Evolutionary conservation across 305 asterid genomes (phyloP).

Genomic region (Withania somnifera): DNA sequence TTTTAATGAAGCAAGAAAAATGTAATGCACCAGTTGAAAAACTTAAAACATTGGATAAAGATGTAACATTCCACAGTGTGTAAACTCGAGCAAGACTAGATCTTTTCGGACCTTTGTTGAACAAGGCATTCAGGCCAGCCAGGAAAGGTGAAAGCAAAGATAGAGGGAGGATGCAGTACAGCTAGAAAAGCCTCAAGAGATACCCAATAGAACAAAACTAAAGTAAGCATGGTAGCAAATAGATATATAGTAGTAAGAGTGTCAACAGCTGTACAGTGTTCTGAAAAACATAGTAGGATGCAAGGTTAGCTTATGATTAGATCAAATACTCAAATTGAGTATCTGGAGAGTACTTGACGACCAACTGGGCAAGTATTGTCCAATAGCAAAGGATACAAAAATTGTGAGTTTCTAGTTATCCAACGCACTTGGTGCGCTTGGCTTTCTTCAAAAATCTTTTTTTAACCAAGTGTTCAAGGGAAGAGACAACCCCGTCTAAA

Average conservation of each 20-base stretch:
- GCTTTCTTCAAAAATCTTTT: no score
- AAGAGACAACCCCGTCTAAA: conserved; percentile 56
- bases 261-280: conserved; percentile 76
- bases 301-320: background rate
- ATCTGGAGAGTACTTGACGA: conserved; percentile 54
- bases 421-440: no score
- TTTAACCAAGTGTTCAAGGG: no score
- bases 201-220: conserved; percentile 81
- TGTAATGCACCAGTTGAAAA: background rate
- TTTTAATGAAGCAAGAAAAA: no score
- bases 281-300: conserved; percentile 45
- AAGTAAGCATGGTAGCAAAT: conserved; percentile 69
- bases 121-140: conserved; percentile 92
- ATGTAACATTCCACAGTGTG: conserved; percentile 87
- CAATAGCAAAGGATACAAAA: conserved; percentile 63
- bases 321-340: background rate
- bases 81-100: conserved; percentile 87
- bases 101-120: conserved; percentile 82
- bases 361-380: conserved; percentile 89
- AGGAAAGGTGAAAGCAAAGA: conserved; percentile 93
- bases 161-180: conserved; percentile 84
- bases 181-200: conserved; percentile 87
- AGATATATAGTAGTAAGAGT: conserved; percentile 85
- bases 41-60: conserved; percentile 77
- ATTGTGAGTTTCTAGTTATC: no score